Percentiles rank a stretch among this genome's conserved stretches.
These are phyloP conservation scores for Leccinum holopus DNA, from an alignment of 1,284 basidiomycete genomes.

Conservation along the genomic window DNA sequence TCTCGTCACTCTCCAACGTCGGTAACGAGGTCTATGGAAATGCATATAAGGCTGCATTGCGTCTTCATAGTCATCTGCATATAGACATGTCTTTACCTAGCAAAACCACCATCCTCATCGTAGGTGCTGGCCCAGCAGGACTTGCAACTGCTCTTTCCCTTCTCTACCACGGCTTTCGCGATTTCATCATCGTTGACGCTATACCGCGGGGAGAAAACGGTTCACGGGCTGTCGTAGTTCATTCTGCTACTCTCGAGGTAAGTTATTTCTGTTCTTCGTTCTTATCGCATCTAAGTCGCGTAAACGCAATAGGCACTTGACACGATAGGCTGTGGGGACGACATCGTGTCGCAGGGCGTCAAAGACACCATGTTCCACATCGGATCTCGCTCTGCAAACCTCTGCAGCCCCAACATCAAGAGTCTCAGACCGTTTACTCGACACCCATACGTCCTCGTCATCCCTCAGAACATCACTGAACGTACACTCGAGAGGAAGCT, in stretches of 20 bases:
- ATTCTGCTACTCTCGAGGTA: slow-evolving; percentile 47
- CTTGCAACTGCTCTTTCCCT: slow-evolving; percentile 25
- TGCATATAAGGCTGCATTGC: neutral
- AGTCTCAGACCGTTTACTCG: slow-evolving; percentile 40
- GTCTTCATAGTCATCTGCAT: neutral
- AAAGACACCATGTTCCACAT: slow-evolving; percentile 31
- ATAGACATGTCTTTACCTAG: slow-evolving; percentile 25
- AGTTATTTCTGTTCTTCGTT: neutral
- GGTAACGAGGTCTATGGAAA: neutral
- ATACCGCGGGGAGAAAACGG: slow-evolving; percentile 30
- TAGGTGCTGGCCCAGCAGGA: slow-evolving; percentile 32
- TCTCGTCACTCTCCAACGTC: neutral
- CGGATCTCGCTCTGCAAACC: slow-evolving; percentile 31
- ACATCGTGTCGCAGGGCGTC: slow-evolving; percentile 41
- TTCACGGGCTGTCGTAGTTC: slow-evolving; percentile 45
- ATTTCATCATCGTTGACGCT: slow-evolving; percentile 51
- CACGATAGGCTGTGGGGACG: slow-evolving; percentile 43
- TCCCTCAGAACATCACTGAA: slow-evolving; percentile 53
- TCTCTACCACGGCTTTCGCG: slow-evolving; percentile 41
- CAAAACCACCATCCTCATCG: slow-evolving; percentile 27
- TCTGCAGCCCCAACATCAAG: slow-evolving; percentile 37
- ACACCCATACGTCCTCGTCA: slow-evolving; percentile 44
- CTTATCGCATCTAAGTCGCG: too few species aligned
- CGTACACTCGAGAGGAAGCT: slow-evolving; percentile 40
- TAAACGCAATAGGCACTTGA: slow-evolving; percentile 42